These are phyloP conservation scores for Pouteria glomerata DNA, from an alignment of 148 eudicot genomes.

Conservation along the genomic window DNA sequence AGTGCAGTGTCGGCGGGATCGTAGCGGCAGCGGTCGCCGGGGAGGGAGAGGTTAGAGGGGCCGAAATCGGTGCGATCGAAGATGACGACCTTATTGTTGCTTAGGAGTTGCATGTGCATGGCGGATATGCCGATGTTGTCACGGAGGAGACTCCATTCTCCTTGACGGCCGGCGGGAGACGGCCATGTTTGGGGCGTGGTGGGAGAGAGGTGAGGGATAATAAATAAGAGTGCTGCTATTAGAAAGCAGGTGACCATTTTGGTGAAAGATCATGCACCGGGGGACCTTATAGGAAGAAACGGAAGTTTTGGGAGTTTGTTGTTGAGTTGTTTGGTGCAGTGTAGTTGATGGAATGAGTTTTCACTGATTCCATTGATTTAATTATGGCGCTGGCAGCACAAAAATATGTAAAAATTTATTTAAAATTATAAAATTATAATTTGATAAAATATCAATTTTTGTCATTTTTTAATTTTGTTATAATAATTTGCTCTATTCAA, in stretches of 20 bases:
- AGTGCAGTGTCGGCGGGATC: conserved; percentile 47
- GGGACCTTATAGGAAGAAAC: too few species aligned
- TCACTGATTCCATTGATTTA: too few species aligned
- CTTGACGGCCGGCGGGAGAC: conserved; percentile 19
- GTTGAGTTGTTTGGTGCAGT: too few species aligned
- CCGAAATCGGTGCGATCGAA: conserved; percentile 83
- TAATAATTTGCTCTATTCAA: too few species aligned
- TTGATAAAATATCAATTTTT: too few species aligned
- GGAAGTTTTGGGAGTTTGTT: too few species aligned
- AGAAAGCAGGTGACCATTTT: conserved; percentile 25
- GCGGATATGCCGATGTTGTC: conserved; percentile 67
- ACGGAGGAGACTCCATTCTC: conserved; percentile 62
- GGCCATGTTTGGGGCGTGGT: conserved; percentile 19
- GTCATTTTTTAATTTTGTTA: too few species aligned
- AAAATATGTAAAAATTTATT: too few species aligned
- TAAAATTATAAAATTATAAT: too few species aligned
- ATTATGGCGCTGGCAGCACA: too few species aligned
- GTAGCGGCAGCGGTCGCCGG: conserved; percentile 42
- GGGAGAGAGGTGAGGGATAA: conserved; percentile 6
- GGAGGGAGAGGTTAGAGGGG: conserved; percentile 61
- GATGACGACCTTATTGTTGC: conserved; percentile 60
- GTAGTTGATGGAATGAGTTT: too few species aligned
- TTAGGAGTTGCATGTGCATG: conserved; percentile 83
- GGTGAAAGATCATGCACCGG: too few species aligned
- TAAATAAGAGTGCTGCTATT: not conserved